phyloP scores from a whole-genome alignment of 208 protist species.

The Leishmania martiniquensis region DNA sequence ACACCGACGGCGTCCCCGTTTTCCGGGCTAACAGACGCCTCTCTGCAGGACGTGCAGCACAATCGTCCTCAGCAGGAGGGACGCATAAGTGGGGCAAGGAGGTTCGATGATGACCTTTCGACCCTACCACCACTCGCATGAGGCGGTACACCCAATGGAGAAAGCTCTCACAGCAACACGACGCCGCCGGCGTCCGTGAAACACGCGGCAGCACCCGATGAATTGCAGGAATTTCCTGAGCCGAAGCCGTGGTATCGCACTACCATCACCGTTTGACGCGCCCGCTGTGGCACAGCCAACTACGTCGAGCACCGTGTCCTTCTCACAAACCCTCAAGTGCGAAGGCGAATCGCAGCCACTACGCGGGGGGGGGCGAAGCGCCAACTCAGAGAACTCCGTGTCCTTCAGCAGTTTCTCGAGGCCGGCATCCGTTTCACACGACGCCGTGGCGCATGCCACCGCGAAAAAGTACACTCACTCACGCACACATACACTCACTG shows the following conservation, averaged over 20 bases:
- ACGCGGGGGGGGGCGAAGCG: constrained; percentile 61
- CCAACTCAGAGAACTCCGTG: constrained; percentile 26
- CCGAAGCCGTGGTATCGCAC: constrained; percentile 13
- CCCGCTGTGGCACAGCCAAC: constrained; percentile 32
- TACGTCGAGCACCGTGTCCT: constrained; percentile 60
- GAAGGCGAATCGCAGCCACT: constrained; percentile 38
- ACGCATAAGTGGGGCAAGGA: constrained; percentile 34
- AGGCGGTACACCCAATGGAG: constrained; percentile 5
- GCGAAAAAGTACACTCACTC: not conserved
- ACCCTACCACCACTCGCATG: not conserved
- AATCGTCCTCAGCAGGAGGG: constrained; percentile 38
- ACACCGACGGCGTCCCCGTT: constrained; percentile 51
- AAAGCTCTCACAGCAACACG: constrained; percentile 48
- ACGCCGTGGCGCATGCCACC: constrained; percentile 27
- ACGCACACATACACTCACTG: not conserved
- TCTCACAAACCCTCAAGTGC: constrained; percentile 57
- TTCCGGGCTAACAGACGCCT: constrained; percentile 41
- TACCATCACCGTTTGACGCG: not conserved
- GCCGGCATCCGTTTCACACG: constrained; percentile 48
- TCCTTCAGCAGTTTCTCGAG: constrained; percentile 36
- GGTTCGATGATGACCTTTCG: not conserved
- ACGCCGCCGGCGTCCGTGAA: constrained; percentile 73
- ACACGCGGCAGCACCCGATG: constrained; percentile 65
- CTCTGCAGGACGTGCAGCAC: constrained; percentile 54
- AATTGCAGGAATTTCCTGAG: constrained; percentile 73